These are phyloP conservation scores for Anthracocystis panici-leucophaei DNA, from an alignment of 1,284 basidiomycete genomes.

Conservation along the genomic window DNA sequence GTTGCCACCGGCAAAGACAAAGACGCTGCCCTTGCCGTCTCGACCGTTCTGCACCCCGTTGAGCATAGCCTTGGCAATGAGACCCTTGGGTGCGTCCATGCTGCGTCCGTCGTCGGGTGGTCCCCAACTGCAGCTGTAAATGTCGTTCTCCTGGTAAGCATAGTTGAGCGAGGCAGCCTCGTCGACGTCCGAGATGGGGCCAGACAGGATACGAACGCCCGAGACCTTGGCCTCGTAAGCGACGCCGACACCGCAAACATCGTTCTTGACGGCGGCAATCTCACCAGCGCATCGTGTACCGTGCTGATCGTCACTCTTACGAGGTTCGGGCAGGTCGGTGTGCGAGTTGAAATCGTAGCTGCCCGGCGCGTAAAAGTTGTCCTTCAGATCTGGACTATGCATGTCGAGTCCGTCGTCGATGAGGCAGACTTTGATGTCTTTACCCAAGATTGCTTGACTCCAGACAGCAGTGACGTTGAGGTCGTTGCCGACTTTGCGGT, in stretches of 20 bases:
- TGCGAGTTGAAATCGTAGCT: conserved; percentile 99
- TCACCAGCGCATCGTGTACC: conserved; percentile 98
- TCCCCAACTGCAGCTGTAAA: conserved; percentile 98
- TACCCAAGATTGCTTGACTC: conserved; percentile 86
- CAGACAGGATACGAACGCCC: conserved; percentile 93
- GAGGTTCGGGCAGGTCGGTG: conserved; percentile 84
- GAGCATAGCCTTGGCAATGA: conserved; percentile 93
- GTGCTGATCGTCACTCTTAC: conserved; percentile 91
- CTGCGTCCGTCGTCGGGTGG: conserved; percentile 93
- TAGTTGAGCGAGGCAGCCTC: conserved; percentile 96
- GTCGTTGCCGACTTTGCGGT: conserved; percentile 73
- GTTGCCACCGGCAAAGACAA: conserved; percentile 98
- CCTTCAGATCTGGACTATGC: conserved; percentile 84
- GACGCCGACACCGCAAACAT: conserved; percentile 93
- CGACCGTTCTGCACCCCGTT: conserved; percentile 95
- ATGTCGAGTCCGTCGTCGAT: conserved; percentile 98
- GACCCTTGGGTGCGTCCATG: conserved; percentile 92
- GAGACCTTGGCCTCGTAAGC: conserved; percentile 92
- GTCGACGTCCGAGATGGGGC: conserved; percentile 96
- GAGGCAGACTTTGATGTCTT: conserved; percentile 86
- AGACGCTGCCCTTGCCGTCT: conserved; percentile 89
- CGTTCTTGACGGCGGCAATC: conserved; percentile 95
- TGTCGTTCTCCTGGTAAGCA: conserved; percentile 89
- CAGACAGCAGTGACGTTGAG: conserved; percentile 88
- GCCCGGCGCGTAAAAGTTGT: conserved; percentile 88